Evolutionary conservation across 1,284 basidiomycete species (phyloP), one percentile per base, ranked within the genome.

Genomic region (Filobasidium uniguttulatum): DNA sequence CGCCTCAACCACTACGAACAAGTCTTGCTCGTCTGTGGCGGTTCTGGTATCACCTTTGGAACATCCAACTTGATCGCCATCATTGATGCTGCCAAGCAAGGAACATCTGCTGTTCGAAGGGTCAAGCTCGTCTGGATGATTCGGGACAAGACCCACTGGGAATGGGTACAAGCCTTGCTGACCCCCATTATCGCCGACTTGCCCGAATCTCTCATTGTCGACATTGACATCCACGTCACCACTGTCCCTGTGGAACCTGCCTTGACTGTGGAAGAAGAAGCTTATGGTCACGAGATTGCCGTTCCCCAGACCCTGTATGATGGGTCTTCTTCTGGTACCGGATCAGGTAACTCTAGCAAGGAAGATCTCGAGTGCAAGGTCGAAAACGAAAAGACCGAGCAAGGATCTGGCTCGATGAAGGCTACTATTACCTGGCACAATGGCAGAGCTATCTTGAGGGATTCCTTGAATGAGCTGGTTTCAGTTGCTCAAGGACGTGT

Each of bases 51-150:
- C 6, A 62, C 64, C 0, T 64, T 60, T 45, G 58, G 59, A 14
- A 48, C 59, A 4, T 59, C 61, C 5, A 58, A 62, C 41, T 54
- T 66, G 38, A 52, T 59, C 12, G 54, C 56, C 10, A 55, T 65
- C 22, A 46, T 62, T 20, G 36, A 49, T 6, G 45, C 54, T 15
- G 49, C 52, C 14, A 47, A 46, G 22, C 34, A 40, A 6, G 57
- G 57, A n/a, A 47, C 46, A 17, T 57, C 60, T 2, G 56, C 57
- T 9, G 58, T 63, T 37, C 63, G 55, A 10, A 37, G 55, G 9
- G 29, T 60, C 29, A 54, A 50, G 23, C 58, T 69, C 5, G 55
- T 66, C 4, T 67, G 67, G 66, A 60, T 65, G 48, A 57, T 66
- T 33, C 56, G 64, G 14, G 59, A 58, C 15, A 41, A 51, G 12